Conservation (phyloP, 2,329 filamentous ascomycete genomes). For the Pleomassaria siparia region DNA sequence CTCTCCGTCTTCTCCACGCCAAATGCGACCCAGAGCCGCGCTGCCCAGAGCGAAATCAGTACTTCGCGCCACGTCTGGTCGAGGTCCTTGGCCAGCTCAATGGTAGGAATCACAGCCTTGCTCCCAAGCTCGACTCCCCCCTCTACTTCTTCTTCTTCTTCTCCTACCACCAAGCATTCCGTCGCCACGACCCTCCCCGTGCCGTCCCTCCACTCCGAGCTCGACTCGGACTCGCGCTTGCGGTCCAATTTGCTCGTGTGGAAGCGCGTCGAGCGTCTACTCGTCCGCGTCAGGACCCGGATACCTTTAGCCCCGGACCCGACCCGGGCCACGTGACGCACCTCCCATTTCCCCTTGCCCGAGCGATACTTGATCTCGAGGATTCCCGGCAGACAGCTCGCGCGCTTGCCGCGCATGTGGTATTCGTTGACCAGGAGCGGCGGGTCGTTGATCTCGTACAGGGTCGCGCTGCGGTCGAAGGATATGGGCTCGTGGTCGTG, state of each 20-base stretch:
- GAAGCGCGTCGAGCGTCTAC: constrained; percentile 16
- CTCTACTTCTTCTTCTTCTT: constrained; percentile 12
- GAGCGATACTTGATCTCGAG: constrained; percentile 21
- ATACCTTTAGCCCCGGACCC: constrained; percentile 12
- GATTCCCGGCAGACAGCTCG: constrained; percentile 17
- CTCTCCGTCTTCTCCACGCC: constrained; percentile 18
- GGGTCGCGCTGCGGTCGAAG: constrained; percentile 17
- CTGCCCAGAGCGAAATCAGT: constrained; percentile 25
- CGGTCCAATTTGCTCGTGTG: constrained; percentile 10
- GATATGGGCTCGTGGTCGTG: constrained; percentile 12
- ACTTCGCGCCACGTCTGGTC: constrained; percentile 28
- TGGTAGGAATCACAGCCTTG: constrained; percentile 20
- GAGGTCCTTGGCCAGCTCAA: constrained; percentile 21
- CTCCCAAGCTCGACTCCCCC: no score
- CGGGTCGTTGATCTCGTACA: constrained; percentile 31
- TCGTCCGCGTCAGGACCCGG: constrained; percentile 10
- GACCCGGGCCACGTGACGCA: constrained; percentile 16
- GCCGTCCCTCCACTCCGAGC: constrained; percentile 24
- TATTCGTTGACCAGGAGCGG: constrained; percentile 24
- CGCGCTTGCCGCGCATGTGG: constrained; percentile 20
- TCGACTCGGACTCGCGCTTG: constrained; percentile 20
- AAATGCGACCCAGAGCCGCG: constrained; percentile 30
- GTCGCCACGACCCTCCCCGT: constrained; percentile 23
- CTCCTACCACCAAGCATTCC: constrained; percentile 16
- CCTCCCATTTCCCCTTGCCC: constrained; percentile 16